Base-by-base conservation (phyloP, 257 asterid genomes). In the Linderniella brevidens region DNA sequence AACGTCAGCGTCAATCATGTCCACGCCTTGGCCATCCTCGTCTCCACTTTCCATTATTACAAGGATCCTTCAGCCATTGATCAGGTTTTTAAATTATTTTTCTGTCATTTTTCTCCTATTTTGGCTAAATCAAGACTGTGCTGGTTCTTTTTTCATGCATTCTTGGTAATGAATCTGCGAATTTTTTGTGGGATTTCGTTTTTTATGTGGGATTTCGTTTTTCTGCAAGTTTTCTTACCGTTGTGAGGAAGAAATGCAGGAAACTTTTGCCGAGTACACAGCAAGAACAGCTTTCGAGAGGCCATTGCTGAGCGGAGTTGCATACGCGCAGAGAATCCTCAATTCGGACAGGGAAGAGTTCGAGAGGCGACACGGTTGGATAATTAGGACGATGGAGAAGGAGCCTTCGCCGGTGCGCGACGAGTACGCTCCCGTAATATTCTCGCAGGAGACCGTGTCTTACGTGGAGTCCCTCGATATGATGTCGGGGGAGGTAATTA, bases 401-500 rank as follows among this genome's bases (percentile, higher is more conserved):
- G 88, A 77, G 60, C 75, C 95, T 64, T 84, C 97, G 0, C 95
- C 97, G 5, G 48, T 65, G 51, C 63, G 85, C 59, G 95, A 87
- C 32, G 97, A 83, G 55, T 87, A 87, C 55, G 93, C 95, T 35
- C 93, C 97, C 0, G 97, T 87, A 11, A 78, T 87, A 61, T 80
- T 87, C 59, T 69, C 92, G 4, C 97, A 87, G 67, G 97, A 87
- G 69, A 87, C 97, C 0, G 71, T 87, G 15, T 87, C 95, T 37
- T 84, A 87, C 65, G 60, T 87, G 52, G 77, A 72, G 60, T 83
- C 95, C 37, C 68, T 87, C 5, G 97, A 87, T 69, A 83, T 87
- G 95, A 87, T 87, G 97, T 87, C 97, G 0, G 97, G 95, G 62
- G 95, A 87, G 97, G 97, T 83, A 62, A n/a, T n/a, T n/a, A n/a